A percentile compares a stretch with the other conserved stretches of the same genome.
These are phyloP conservation scores for Ruellia speciosa DNA, from an alignment of 305 asterid species.

Conservation along the genomic window DNA sequence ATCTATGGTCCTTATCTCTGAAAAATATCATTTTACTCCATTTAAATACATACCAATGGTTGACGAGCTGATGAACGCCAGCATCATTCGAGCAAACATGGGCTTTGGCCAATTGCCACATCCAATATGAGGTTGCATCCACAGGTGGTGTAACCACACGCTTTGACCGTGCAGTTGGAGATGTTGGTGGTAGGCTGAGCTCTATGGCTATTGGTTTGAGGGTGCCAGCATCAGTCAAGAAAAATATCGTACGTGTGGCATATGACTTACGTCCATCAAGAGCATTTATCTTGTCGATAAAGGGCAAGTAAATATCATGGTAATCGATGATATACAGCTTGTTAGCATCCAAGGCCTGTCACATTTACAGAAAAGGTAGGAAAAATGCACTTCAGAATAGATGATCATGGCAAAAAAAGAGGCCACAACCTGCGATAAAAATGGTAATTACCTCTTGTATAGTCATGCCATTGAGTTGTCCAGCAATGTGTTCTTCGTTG, in stretches of 20 bases:
- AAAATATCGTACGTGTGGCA: slow-evolving; percentile 74
- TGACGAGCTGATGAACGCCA: slow-evolving; percentile 90
- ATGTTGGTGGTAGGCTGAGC: slow-evolving; percentile 57
- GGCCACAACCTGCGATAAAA: neutral
- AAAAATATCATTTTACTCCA: neutral
- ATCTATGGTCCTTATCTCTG: neutral
- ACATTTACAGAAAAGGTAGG: neutral
- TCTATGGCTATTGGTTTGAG: slow-evolving; percentile 85
- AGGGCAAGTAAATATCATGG: slow-evolving; percentile 77
- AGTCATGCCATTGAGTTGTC: slow-evolving; percentile 76
- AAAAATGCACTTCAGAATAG: neutral
- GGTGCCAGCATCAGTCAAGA: slow-evolving; percentile 63
- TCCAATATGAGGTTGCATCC: slow-evolving; percentile 72
- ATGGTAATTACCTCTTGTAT: slow-evolving; percentile 52
- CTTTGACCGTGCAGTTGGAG: slow-evolving; percentile 42
- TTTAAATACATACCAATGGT: slow-evolving; percentile 63
- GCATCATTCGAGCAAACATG: slow-evolving; percentile 94
- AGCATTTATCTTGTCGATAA: slow-evolving; percentile 65
- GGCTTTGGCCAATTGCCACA: slow-evolving; percentile 84
- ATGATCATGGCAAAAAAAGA: neutral
- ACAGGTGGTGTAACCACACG: slow-evolving; percentile 66
- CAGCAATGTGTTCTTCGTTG: slow-evolving; percentile 65
- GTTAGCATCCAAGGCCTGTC: slow-evolving; percentile 67
- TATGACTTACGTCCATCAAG: slow-evolving; percentile 89
- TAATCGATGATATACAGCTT: slow-evolving; percentile 68